Evolutionary conservation across 2,329 filamentous ascomycete species (phyloP).

Genomic region (Leptographium galeiforme): DNA sequence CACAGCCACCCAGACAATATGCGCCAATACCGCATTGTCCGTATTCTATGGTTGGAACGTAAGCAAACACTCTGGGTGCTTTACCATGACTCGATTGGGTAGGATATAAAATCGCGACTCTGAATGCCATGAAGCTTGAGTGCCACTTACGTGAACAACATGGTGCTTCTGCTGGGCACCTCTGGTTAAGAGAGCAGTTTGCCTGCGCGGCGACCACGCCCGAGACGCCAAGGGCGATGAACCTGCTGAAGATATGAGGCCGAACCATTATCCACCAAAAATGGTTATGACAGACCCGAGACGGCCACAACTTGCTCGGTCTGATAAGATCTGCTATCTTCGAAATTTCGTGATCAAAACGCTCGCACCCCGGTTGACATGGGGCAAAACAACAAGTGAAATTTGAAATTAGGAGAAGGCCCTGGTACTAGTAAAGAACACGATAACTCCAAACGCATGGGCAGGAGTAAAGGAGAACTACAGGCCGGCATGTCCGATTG

Average conservation of each 20-base stretch:
- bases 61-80: no score
- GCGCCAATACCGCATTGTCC: slow-evolving; percentile 86
- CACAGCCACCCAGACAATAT: slow-evolving; percentile 91
- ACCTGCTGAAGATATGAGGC: not conserved
- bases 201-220: not conserved
- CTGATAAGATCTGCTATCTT: no score
- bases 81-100: no score
- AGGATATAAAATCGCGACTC: no score
- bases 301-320: no score
- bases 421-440: no score
- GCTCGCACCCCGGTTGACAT: no score
- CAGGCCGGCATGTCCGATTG: not conserved
- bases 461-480: not conserved
- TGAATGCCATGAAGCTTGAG: not conserved
- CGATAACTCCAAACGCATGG: no score
- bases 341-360: no score
- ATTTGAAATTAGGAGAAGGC: no score
- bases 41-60: slow-evolving; percentile 51
- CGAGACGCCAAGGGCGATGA: not conserved
- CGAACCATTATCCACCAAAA: not conserved
- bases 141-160: slow-evolving; percentile 8
- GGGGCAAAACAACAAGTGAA: no score
- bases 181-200: not conserved
- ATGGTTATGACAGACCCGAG: no score
- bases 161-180: slow-evolving; percentile 4